Conservation (phyloP, 768 basidiomycete species). For the Boletales sp. region DNA sequence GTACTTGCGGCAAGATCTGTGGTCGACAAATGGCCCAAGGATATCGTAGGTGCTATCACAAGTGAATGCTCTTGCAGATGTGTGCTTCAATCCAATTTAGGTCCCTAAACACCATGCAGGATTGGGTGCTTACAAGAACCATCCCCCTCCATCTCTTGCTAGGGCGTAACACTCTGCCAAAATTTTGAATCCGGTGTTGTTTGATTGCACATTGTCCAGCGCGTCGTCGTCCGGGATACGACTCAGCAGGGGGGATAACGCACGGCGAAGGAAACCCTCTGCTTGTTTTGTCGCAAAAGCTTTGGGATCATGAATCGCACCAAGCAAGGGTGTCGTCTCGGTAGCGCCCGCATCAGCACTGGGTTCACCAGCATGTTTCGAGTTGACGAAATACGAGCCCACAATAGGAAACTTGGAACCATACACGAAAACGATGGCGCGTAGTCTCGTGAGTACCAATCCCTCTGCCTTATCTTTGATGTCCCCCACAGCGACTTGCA, state of each 20-base stretch:
- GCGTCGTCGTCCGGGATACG: conserved; percentile 18
- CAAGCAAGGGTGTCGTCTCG: conserved; percentile 25
- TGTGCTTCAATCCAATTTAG: conserved; percentile 11
- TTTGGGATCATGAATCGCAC: conserved; percentile 19
- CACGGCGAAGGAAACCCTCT: conserved; percentile 14
- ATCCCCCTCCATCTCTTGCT: conserved; percentile 18
- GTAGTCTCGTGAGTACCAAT: conserved; percentile 8
- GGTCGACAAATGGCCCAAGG: conserved; percentile 52
- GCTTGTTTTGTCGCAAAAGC: conserved; percentile 18
- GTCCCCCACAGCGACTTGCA: not conserved
- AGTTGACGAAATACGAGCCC: conserved; percentile 16
- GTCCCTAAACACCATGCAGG: not conserved
- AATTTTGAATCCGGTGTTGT: conserved; percentile 4
- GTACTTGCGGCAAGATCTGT: conserved; percentile 49
- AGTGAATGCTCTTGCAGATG: conserved; percentile 23
- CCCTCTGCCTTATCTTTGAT: conserved; percentile 4
- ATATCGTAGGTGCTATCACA: conserved; percentile 30
- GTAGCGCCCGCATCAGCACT: conserved; percentile 2
- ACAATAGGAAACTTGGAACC: conserved; percentile 20
- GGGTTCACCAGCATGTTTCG: conserved; percentile 1
- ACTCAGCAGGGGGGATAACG: conserved; percentile 11
- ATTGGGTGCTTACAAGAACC: conserved; percentile 17
- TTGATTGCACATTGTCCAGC: conserved; percentile 13
- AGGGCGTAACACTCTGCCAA: conserved; percentile 21
- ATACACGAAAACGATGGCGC: conserved; percentile 8